These are phyloP conservation scores for Populus hybrid DNA, from an alignment of 441 rosid species.

Conservation along the genomic window DNA sequence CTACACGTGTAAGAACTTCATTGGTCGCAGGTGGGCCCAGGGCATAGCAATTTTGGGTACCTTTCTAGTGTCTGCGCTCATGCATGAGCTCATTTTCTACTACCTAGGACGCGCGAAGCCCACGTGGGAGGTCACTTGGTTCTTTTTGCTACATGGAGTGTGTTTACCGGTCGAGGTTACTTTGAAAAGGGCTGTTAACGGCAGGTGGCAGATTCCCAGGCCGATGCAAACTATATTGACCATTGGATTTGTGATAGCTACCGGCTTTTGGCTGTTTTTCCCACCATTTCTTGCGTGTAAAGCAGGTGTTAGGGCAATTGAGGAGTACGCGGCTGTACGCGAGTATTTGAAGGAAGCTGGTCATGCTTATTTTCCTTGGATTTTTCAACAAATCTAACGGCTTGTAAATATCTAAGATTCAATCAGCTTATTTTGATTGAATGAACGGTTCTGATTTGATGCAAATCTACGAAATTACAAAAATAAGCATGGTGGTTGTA, in stretches of 20 bases:
- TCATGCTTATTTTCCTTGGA: not conserved
- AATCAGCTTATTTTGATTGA: too few relatives aligned
- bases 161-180: slow-evolving; percentile 25
- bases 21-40: slow-evolving; percentile 26
- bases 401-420: not conserved
- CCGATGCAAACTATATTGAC: slow-evolving; percentile 8
- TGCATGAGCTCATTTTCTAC: slow-evolving; percentile 40
- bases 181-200: not conserved
- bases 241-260: slow-evolving; percentile 18
- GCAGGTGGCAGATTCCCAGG: slow-evolving; percentile 14
- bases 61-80: slow-evolving; percentile 28
- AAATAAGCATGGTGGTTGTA: too few relatives aligned
- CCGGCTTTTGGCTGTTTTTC: slow-evolving; percentile 27
- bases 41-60: slow-evolving; percentile 22
- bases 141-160: slow-evolving; percentile 31
- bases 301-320: not conserved
- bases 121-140: slow-evolving; percentile 30
- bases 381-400: not conserved
- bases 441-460: too few relatives aligned
- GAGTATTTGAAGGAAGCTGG: not conserved
- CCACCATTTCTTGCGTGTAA: slow-evolving; percentile 8
- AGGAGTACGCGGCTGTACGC: not conserved
- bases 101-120: slow-evolving; percentile 23
- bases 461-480: too few relatives aligned
- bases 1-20: not conserved